Evolutionary conservation across 768 basidiomycete genomes (phyloP).

Genomic region (Boletus bicolor): DNA sequence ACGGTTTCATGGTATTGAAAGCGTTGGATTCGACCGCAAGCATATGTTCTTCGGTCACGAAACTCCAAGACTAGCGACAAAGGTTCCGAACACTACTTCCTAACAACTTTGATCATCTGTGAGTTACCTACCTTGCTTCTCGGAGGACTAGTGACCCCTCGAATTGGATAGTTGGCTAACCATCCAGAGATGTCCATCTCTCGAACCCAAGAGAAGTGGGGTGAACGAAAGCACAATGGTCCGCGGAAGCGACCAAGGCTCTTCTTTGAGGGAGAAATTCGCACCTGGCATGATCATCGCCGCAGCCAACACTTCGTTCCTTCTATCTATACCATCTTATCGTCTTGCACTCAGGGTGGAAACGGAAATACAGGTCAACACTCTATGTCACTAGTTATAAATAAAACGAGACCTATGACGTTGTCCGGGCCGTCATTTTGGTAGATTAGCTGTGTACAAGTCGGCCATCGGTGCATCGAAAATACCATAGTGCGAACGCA

Average conservation of each 20-base stretch:
- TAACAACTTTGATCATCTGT: background rate
- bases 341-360: background rate
- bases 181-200: background rate
- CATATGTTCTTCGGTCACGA: background rate
- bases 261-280: background rate
- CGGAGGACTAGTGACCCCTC: background rate
- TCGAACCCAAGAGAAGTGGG: background rate
- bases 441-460: conserved; percentile 45
- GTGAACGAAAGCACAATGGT: background rate
- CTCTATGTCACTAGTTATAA: background rate
- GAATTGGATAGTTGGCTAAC: background rate
- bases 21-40: background rate
- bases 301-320: background rate
- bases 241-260: background rate
- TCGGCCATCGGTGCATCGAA: conserved; percentile 43
- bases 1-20: background rate
- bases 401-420: conserved; percentile 50
- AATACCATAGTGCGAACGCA: conserved; percentile 58
- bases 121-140: background rate
- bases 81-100: background rate
- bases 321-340: background rate
- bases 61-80: background rate
- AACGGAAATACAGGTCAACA: background rate
- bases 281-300: background rate
- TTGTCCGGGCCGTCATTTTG: conserved; percentile 35